phyloP scores from a whole-genome alignment of 345 rosid species.

The Rhodamnia rubescens region DNA sequence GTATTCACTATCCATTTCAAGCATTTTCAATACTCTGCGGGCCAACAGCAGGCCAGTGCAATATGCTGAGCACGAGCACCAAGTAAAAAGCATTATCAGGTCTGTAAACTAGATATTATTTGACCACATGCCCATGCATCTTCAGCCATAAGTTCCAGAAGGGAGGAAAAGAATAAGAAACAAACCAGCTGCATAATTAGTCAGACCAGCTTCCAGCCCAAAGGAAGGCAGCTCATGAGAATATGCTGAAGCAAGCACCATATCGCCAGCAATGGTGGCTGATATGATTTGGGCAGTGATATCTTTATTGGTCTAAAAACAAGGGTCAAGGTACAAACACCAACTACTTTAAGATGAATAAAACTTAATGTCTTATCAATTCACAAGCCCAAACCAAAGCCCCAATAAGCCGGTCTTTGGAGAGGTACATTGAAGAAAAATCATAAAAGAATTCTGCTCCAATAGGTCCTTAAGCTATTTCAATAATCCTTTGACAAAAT shows the following conservation, averaged over 20 bases:
- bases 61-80: constrained; percentile 30
- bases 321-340: constrained; percentile 7
- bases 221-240: constrained; percentile 51
- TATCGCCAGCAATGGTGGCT: constrained; percentile 45
- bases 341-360: neutral
- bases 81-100: neutral
- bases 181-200: constrained; percentile 63
- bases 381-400: neutral
- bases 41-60: constrained; percentile 75
- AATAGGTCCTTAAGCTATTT: neutral
- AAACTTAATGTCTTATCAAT: neutral
- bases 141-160: neutral
- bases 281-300: constrained; percentile 43
- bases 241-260: constrained; percentile 51
- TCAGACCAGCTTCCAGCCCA: constrained; percentile 60
- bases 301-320: constrained; percentile 51
- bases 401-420: neutral
- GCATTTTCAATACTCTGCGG: constrained; percentile 51
- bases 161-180: constrained; percentile 1
- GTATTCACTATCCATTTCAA: constrained; percentile 57
- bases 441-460: neutral
- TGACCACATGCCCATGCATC: neutral
- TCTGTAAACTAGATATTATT: neutral
- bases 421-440: neutral
- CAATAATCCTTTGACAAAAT: neutral